Base-by-base conservation (phyloP, 1,284 basidiomycete genomes). In the Melampsora larici-populina region DNA sequence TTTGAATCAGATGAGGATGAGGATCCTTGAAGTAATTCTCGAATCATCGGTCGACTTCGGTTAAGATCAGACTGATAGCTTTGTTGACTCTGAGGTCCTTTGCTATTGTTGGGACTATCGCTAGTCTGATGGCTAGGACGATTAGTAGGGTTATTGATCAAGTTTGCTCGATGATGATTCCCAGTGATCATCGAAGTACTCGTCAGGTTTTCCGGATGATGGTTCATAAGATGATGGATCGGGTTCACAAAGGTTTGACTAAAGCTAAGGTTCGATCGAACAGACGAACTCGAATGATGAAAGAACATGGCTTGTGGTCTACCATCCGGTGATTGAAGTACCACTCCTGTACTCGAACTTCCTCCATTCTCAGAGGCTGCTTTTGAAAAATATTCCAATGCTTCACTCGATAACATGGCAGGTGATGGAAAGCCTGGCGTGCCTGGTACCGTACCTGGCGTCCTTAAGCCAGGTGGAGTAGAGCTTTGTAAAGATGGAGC, bases 361-460 rank as follows among this genome's bases (percentile, higher is more conserved):
- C 73, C 73, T 48, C 73, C 73, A 67, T 75, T 75, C 31, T 75
- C 73, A 1, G 65, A 51, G 26, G 73, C 73, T 17, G 73, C 73
- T 62, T 68, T 75, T n/a, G 73, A 75, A 48, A 75, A 75, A 51
- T 75, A 75, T 66, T 75, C 73, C n/a, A 75, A 58, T 33, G 73
- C 73, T 68, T 75, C 73, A 65, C 68, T 58, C 1, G 73, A 75
- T 26, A 75, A 65, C 33, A 75, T 46, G 5, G 73, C 73, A 8
- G 73, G 73, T 7, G 73, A 75, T 51, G 73, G 73, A 9, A 75
- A 46, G 0, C 73, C 73, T 24, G 73, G 73, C 13, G 73, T 75
- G 17, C 73, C 73, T 24, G 73, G 73, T n/a, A 46, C 73, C 51
- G 73, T 75, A n/a, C 73, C 73, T 17, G 73, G 73, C 29, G 73